Evolutionary conservation across 495 filamentous ascomycete genomes (phyloP), one percentile per base, ranked within the genome.

Genomic region (Hypoxylon trugodes): DNA sequence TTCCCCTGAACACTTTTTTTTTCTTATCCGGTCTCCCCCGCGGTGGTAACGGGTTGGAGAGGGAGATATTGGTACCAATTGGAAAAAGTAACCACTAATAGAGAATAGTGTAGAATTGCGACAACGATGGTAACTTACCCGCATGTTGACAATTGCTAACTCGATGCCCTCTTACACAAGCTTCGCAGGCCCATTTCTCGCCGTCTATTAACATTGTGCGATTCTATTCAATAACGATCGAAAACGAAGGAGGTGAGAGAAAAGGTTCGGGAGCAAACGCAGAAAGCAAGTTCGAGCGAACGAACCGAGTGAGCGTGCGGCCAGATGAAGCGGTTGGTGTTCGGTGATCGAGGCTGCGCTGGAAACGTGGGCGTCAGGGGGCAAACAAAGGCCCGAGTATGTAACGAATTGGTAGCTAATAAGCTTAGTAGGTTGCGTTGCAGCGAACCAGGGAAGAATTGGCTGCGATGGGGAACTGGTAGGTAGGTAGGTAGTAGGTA

Each of bases 71-170:
- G 45, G 45, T 16, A 30, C 26, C 45, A 48, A 62, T 49, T 57
- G 65, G 28, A 35, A 49, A 35, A 61, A 21, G n/a, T n/a, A n/a
- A n/a, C n/a, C n/a, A n/a, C n/a, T n/a, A 49, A 22, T 30, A 38
- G 30, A 25, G 12, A 37, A 38, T 40, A 55, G 26, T 37, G 41
- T 24, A 45, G 26, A 45, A 19, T 10, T 22, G 15, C 2, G 18
- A 18, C 16, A 43, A 25, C n/a, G 13, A n/a, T 43, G 22, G 41
- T 33, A 48, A 84, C 89, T 81, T 84, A 94, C 91, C 90, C 76
- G 86, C 80, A 75, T 96, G 92, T 77, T 94, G 89, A 84, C 92
- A 96, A 76, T 90, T 93, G 86, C 91, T 96, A 73, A 96, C 92
- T 73, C 92, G 89, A 81, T 96, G 92, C 73, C 92, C 92, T 77